Evolutionary conservation across 2,329 filamentous ascomycete genomes (phyloP), one percentile per base, ranked within the genome.

Genomic region (Aspergillus ustus): DNA sequence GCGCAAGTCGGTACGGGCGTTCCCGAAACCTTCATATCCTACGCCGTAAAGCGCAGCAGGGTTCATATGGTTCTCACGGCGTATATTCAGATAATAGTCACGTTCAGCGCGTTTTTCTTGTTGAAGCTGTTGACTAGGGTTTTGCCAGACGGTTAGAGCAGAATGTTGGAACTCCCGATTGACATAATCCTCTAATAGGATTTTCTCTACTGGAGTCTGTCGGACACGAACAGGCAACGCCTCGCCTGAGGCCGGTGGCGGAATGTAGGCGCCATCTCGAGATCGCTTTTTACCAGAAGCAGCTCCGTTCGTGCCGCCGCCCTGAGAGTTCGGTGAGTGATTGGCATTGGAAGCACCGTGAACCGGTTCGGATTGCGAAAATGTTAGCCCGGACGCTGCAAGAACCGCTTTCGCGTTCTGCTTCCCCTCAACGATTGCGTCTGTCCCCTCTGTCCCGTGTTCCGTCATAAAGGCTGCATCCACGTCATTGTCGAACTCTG

Each of bases 21-120:
- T 98, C 67, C 91, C 94, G 73, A 90, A 97, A 49, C 93, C 94
- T 73, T 87, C 88, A 75, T 96, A 99, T 58, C 95, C 95, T 69
- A 82, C 79, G 31, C 87, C 87, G 72, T 87, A 89, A 31, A 89
- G 77, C 11, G 83, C 81, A 44, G 82, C 86, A 17, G 87, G 86
- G 66, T 87, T 82, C 62, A 80, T 72, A 51, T 83, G 80, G 49
- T 84, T 81, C 54, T 85, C 80, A 83, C 87, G 77, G 83, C 90
- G 79, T 67, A 92, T 73, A 52, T 83, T 77, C 61, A 86, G 83
- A 81, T 94, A 92, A 73, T 92, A 89, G 63, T 89, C 85, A 62
- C 88, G 84, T 77, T 90, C 89, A 53, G 86, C 82, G 66, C 86
- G 86, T 78, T 89, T 90, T 67, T 86, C 82, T 67, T 84, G 83